phyloP scores from a whole-genome alignment of 768 basidiomycete genomes.

The Boletales sp. region DNA sequence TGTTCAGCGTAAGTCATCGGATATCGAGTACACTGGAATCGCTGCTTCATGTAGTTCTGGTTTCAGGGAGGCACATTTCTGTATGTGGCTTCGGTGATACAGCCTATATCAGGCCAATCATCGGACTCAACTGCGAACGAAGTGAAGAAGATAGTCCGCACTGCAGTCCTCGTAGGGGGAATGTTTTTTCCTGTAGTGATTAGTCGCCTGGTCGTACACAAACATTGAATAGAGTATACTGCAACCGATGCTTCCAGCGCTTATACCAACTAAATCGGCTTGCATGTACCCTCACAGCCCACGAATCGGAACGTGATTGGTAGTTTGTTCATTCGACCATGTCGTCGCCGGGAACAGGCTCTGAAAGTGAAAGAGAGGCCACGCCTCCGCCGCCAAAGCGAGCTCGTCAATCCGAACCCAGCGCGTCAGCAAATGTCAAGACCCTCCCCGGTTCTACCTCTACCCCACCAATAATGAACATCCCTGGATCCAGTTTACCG shows the following conservation, averaged over 20 bases:
- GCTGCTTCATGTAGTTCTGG: neutral
- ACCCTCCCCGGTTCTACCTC: slow-evolving; percentile 6
- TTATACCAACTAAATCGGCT: neutral
- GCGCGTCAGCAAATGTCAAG: slow-evolving; percentile 25
- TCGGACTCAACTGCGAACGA: slow-evolving; percentile 35
- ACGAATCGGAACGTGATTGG: neutral
- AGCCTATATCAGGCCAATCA: slow-evolving; percentile 58
- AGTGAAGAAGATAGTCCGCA: slow-evolving; percentile 43
- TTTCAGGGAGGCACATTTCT: slow-evolving; percentile 87
- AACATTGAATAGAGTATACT: slow-evolving; percentile 31
- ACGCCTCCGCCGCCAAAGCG: slow-evolving; percentile 37
- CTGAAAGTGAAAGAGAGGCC: slow-evolving; percentile 24
- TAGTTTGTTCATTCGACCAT: slow-evolving; percentile 15
- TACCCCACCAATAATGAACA: slow-evolving; percentile 24
- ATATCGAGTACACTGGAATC: neutral
- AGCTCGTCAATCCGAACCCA: slow-evolving; percentile 33
- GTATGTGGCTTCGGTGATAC: slow-evolving; percentile 91
- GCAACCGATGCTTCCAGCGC: neutral
- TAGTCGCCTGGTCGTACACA: slow-evolving; percentile 59
- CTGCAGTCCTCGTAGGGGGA: slow-evolving; percentile 56
- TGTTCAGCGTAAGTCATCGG: slow-evolving; percentile 68
- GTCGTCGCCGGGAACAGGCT: slow-evolving; percentile 27
- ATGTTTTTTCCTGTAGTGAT: slow-evolving; percentile 70
- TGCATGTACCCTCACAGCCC: neutral
- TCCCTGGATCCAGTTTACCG: slow-evolving; percentile 36